These are phyloP conservation scores for Papiliotrema fonsecae DNA, from an alignment of 1,284 basidiomycete genomes.

Conservation along the genomic window DNA sequence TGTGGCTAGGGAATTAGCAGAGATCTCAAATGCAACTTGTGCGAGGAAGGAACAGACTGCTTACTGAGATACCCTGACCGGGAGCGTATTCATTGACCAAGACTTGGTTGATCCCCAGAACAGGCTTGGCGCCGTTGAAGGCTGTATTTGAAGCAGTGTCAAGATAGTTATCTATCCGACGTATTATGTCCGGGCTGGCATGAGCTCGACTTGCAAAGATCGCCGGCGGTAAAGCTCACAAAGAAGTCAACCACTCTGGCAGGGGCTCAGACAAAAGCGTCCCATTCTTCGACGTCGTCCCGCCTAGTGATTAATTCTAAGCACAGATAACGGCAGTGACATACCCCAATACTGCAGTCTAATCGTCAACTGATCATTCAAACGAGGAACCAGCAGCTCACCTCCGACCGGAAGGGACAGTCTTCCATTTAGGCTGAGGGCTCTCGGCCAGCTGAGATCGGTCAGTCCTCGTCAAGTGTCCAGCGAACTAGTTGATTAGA, in stretches of 20 bases:
- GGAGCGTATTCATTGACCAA: constrained; percentile 84
- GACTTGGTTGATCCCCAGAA: constrained; percentile 66
- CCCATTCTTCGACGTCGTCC: constrained; percentile 40
- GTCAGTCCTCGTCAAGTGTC: too few species aligned
- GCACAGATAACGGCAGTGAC: constrained; percentile 12
- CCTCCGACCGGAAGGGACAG: constrained; percentile 68
- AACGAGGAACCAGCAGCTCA: constrained; percentile 32
- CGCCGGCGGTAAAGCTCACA: constrained; percentile 25
- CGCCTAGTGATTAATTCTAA: constrained; percentile 26
- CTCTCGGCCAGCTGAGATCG: constrained; percentile 61
- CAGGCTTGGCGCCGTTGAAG: constrained; percentile 54
- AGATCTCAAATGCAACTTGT: not conserved
- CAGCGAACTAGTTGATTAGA: too few species aligned
- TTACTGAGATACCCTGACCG: constrained; percentile 86
- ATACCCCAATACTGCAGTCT: constrained; percentile 75
- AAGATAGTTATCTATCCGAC: constrained; percentile 54
- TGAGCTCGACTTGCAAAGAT: constrained; percentile 5
- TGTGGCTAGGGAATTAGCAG: constrained; percentile 62
- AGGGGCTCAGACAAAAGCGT: constrained; percentile 41
- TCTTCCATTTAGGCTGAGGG: constrained; percentile 79
- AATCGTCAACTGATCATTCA: constrained; percentile 3
- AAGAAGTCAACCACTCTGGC: constrained; percentile 35
- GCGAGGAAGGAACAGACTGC: constrained; percentile 14
- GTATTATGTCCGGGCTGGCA: constrained; percentile 67
- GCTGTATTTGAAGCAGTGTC: constrained; percentile 25